Evolutionary conservation across 2,329 filamentous ascomycete genomes (phyloP).

Genomic region (Fusarium avenaceum): DNA sequence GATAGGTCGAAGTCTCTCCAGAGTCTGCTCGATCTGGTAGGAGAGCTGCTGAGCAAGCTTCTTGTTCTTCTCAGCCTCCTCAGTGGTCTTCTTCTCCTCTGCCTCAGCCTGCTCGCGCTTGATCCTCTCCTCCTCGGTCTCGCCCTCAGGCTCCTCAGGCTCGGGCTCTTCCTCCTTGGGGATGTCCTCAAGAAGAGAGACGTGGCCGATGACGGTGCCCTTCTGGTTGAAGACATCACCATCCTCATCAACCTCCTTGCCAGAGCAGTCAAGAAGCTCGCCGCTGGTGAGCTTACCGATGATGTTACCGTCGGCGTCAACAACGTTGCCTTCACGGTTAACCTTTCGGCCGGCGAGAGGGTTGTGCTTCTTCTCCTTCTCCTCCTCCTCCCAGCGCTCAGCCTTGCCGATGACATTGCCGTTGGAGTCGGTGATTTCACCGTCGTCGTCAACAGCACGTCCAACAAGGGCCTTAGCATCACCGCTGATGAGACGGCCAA

Average conservation of each 20-base stretch:
- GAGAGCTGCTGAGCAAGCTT: slow-evolving; percentile 84
- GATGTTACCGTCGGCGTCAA: slow-evolving; percentile 70
- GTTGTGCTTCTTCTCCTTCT: slow-evolving; percentile 65
- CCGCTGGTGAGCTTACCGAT: slow-evolving; percentile 78
- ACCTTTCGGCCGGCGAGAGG: slow-evolving; percentile 68
- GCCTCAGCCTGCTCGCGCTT: slow-evolving; percentile 53
- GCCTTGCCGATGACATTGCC: slow-evolving; percentile 70
- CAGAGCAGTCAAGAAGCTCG: slow-evolving; percentile 72
- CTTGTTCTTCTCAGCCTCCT: slow-evolving; percentile 74
- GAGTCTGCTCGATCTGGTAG: slow-evolving; percentile 78
- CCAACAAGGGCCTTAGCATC: slow-evolving; percentile 80
- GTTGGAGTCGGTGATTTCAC: slow-evolving; percentile 84
- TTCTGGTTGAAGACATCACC: slow-evolving; percentile 79
- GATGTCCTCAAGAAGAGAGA: slow-evolving; percentile 74
- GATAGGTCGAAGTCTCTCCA: slow-evolving; percentile 87
- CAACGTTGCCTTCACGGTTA: slow-evolving; percentile 71
- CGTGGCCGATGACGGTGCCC: slow-evolving; percentile 75
- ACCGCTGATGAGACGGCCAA: slow-evolving; percentile 78
- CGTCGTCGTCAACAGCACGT: slow-evolving; percentile 82
- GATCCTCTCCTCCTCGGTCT: slow-evolving; percentile 58
- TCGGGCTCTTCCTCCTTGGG: slow-evolving; percentile 61
- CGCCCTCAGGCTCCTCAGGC: slow-evolving; percentile 63
- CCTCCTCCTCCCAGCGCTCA: slow-evolving; percentile 70
- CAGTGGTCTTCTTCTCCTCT: slow-evolving; percentile 65
- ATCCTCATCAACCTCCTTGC: slow-evolving; percentile 78